Conservation (phyloP, 2,329 filamentous ascomycete species). For the Claviceps fusiformis region DNA sequence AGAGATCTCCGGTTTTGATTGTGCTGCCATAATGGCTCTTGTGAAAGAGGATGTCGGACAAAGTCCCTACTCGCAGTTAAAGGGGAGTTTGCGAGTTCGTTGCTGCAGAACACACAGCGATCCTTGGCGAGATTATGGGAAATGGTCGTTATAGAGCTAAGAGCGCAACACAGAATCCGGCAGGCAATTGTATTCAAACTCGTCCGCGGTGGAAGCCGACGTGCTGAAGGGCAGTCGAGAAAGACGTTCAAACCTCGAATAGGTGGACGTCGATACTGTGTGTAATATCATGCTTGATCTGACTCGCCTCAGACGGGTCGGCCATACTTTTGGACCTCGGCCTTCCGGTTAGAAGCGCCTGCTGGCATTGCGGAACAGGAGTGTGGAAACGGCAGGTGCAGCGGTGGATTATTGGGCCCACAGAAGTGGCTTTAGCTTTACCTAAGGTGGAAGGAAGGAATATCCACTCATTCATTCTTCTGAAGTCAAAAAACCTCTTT, state of each 20-base stretch:
- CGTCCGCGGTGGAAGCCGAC: background rate
- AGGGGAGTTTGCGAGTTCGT: background rate
- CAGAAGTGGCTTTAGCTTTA: background rate
- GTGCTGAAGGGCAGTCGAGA: background rate
- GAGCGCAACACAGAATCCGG: background rate
- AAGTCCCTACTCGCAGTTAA: background rate
- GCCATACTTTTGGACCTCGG: constrained; percentile 6
- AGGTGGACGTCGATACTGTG: background rate
- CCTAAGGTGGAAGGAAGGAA: background rate
- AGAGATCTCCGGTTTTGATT: constrained; percentile 60
- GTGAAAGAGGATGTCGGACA: background rate
- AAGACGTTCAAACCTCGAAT: background rate
- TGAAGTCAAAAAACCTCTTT: no score
- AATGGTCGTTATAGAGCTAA: background rate
- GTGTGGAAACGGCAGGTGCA: no score
- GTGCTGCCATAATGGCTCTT: constrained; percentile 31
- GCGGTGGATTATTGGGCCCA: background rate
- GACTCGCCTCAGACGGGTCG: background rate
- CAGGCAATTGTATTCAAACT: background rate
- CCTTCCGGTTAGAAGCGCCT: background rate
- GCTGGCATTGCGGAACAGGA: no score
- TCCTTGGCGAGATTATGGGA: background rate
- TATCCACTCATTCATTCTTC: background rate
- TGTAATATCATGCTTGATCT: background rate
- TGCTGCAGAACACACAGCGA: background rate